Percentiles rank a stretch among this genome's conserved stretches.
Conservation (phyloP, 495 filamentous ascomycete species). For the Clavariopsis aquatica region DNA sequence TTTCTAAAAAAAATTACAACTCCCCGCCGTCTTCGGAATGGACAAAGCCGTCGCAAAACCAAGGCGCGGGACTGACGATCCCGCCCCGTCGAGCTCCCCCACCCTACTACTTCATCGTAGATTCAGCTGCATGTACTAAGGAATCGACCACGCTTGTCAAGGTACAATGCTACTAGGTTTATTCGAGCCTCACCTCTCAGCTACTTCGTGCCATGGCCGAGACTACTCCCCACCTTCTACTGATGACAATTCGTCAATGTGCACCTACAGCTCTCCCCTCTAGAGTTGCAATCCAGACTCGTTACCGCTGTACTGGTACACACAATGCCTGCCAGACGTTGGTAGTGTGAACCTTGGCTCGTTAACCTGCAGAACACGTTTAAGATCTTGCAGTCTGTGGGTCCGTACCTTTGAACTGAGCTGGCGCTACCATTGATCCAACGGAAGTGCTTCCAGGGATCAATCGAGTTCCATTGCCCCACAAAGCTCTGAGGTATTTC, state of each 20-base stretch:
- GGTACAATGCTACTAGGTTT: neutral
- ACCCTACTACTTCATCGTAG: neutral
- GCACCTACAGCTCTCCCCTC: too few species aligned
- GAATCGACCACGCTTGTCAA: neutral
- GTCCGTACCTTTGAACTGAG: neutral
- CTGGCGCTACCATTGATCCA: neutral
- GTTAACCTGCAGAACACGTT: neutral
- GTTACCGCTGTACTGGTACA: neutral
- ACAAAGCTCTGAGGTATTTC: too few species aligned
- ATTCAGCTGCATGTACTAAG: neutral
- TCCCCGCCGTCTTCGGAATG: neutral
- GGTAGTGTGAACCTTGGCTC: neutral
- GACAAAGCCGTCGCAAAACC: constrained; percentile 6
- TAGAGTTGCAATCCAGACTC: neutral
- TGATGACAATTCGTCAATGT: too few species aligned
- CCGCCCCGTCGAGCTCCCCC: constrained; percentile 8
- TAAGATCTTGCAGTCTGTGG: neutral
- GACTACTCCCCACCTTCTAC: too few species aligned
- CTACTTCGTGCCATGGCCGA: neutral
- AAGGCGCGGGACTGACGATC: constrained; percentile 2
- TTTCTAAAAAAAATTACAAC: constrained; percentile 3
- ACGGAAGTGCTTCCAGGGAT: too few species aligned
- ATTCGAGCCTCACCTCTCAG: neutral
- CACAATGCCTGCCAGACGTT: neutral
- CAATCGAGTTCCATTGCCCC: too few species aligned